phyloP scores from a whole-genome alignment of 1,284 basidiomycete genomes.

The Papiliotrema flavescens region DNA sequence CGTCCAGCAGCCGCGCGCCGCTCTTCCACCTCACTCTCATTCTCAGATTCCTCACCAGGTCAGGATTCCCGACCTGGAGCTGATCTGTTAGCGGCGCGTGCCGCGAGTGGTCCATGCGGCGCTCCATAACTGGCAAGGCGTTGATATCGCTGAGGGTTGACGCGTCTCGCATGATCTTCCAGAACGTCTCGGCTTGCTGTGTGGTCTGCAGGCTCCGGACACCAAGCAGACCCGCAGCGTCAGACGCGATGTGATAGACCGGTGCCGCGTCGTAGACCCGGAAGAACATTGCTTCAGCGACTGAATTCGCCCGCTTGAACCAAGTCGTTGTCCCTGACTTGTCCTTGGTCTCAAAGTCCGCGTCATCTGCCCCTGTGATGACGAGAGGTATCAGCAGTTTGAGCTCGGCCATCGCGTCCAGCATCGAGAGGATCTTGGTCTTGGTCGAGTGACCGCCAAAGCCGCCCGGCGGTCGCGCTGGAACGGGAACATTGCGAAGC shows the following conservation, averaged over 20 bases:
- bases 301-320: conserved; percentile 8
- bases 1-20: conserved; percentile 17
- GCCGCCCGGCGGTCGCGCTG: conserved; percentile 11
- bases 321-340: not conserved
- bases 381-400: conserved; percentile 30
- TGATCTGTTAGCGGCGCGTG: conserved; percentile 14
- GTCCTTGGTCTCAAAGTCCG: conserved; percentile 8
- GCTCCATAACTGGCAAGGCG: not conserved
- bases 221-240: conserved; percentile 20
- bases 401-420: conserved; percentile 24
- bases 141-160: conserved; percentile 14
- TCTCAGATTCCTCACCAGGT: conserved; percentile 19
- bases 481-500: conserved; percentile 21
- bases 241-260: conserved; percentile 33
- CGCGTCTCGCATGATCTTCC: conserved; percentile 19
- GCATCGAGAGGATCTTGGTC: conserved; percentile 20
- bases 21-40: conserved; percentile 23
- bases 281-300: conserved; percentile 23
- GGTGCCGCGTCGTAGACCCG: conserved; percentile 35
- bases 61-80: conserved; percentile 13
- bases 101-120: conserved; percentile 7
- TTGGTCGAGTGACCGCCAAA: conserved; percentile 22
- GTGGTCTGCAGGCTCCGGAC: conserved; percentile 19
- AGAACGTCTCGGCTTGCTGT: conserved; percentile 21
- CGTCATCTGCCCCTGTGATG: conserved; percentile 6